Evolutionary conservation across 208 protist genomes (phyloP).

Genomic region (Angomonas ambiguus): DNA sequence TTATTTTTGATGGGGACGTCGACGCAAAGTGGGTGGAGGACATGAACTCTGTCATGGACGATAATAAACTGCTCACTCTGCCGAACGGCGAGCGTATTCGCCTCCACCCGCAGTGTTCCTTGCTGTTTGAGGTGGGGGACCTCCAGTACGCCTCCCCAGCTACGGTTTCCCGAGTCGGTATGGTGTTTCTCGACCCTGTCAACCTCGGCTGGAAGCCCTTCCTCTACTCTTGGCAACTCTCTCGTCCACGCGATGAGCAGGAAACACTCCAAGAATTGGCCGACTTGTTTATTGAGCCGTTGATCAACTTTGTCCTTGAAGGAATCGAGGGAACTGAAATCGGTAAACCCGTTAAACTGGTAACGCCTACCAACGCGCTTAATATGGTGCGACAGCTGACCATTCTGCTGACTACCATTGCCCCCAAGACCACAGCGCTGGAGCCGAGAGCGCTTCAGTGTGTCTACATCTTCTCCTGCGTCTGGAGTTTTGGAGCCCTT

Average conservation of each 20-base stretch:
- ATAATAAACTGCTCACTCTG: conserved; percentile 99
- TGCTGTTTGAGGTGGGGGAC: conserved; percentile 98
- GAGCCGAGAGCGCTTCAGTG: conserved; percentile 92
- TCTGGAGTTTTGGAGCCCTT: conserved; percentile 96
- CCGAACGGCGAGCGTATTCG: conserved; percentile 98
- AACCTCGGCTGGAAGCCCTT: conserved; percentile 96
- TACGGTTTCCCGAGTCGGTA: conserved; percentile 98
- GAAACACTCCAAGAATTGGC: conserved; percentile 90
- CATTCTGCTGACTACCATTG: conserved; percentile 86
- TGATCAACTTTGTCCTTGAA: conserved; percentile 92
- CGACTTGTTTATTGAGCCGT: conserved; percentile 90
- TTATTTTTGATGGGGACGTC: conserved; percentile 99
- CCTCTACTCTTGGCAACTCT: conserved; percentile 90
- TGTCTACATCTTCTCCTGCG: conserved; percentile 93
- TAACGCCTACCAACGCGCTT: conserved; percentile 85
- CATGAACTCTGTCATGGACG: conserved; percentile 99
- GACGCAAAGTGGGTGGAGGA: conserved; percentile 99
- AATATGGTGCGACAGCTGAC: conserved; percentile 96
- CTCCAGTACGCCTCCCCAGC: conserved; percentile 99
- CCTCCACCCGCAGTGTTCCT: conserved; percentile 91
- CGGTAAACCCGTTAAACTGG: conserved; percentile 57
- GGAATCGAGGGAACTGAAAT: conserved; percentile 80
- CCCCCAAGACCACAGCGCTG: conserved; percentile 55
- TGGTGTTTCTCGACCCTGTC: conserved; percentile 98
- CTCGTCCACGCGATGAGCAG: conserved; percentile 78